phyloP scores from a whole-genome alignment of 2,329 filamentous ascomycete genomes.

The Diaporthe sp. region DNA sequence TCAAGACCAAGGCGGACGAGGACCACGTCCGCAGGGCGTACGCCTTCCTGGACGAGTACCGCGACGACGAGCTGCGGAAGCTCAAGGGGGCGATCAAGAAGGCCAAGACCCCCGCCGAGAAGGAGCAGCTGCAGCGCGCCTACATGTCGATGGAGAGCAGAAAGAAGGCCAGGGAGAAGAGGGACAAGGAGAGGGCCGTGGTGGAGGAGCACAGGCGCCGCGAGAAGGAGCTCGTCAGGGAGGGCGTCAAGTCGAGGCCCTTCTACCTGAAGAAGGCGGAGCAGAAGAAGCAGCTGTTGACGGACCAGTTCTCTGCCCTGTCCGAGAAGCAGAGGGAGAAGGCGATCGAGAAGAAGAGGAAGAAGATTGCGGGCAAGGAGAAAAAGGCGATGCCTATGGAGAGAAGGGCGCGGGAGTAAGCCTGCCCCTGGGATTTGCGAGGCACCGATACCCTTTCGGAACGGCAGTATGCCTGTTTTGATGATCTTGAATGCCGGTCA shows the following conservation, averaged over 20 bases:
- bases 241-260: constrained; percentile 89
- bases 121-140: constrained; percentile 77
- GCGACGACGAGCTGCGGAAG: constrained; percentile 82
- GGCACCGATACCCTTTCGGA: not conserved
- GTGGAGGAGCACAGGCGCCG: constrained; percentile 79
- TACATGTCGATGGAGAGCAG: constrained; percentile 83
- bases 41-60: constrained; percentile 88
- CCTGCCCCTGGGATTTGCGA: not conserved
- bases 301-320: constrained; percentile 84
- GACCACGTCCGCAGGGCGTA: constrained; percentile 77
- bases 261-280: constrained; percentile 95
- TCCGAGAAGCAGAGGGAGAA: constrained; percentile 86
- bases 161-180: constrained; percentile 75
- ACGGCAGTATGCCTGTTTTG: not conserved
- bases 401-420: constrained; percentile 51
- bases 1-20: constrained; percentile 59
- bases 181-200: constrained; percentile 76
- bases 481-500: not conserved
- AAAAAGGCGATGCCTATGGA: constrained; percentile 77
- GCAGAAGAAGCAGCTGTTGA: constrained; percentile 85
- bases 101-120: constrained; percentile 71
- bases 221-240: constrained; percentile 85
- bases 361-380: constrained; percentile 90
- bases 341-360: constrained; percentile 86
- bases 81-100: constrained; percentile 75